These are phyloP conservation scores for Lecanicillium sp. DNA, from an alignment of 2,329 filamentous ascomycete genomes.

Conservation along the genomic window DNA sequence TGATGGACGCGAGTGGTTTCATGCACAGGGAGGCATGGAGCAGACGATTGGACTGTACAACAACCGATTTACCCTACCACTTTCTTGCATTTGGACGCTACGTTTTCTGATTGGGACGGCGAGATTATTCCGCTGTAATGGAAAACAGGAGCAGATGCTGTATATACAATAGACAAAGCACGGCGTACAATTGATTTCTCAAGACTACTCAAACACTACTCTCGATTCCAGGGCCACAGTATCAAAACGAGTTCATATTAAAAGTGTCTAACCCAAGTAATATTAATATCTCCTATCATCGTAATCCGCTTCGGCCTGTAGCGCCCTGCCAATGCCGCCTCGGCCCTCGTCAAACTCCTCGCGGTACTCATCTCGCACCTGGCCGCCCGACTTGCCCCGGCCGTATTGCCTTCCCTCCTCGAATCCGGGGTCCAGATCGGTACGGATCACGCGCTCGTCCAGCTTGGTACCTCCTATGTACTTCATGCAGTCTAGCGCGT, in stretches of 20 bases:
- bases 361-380: conserved; percentile 95
- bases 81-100: background rate
- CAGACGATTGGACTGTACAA: conserved; percentile 2
- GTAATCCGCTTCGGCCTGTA: conserved; percentile 46
- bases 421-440: conserved; percentile 92
- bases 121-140: no score
- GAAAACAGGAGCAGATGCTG: no score
- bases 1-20: no score
- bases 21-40: background rate
- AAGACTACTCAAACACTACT: no score
- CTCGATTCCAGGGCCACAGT: no score
- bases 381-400: conserved; percentile 88
- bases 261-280: background rate
- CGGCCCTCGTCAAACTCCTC: conserved; percentile 95
- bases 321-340: conserved; percentile 77
- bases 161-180: conserved; percentile 7
- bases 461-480: conserved; percentile 97
- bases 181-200: conserved; percentile 7
- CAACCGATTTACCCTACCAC: conserved; percentile 4
- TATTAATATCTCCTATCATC: conserved; percentile 26
- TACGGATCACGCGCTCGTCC: conserved; percentile 92
- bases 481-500: conserved; percentile 96
- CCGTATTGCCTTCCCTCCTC: conserved; percentile 94
- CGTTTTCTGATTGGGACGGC: no score
- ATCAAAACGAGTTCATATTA: no score